These are phyloP conservation scores for Prosopis cineraria DNA, from an alignment of 306 rosid species.

Conservation along the genomic window DNA sequence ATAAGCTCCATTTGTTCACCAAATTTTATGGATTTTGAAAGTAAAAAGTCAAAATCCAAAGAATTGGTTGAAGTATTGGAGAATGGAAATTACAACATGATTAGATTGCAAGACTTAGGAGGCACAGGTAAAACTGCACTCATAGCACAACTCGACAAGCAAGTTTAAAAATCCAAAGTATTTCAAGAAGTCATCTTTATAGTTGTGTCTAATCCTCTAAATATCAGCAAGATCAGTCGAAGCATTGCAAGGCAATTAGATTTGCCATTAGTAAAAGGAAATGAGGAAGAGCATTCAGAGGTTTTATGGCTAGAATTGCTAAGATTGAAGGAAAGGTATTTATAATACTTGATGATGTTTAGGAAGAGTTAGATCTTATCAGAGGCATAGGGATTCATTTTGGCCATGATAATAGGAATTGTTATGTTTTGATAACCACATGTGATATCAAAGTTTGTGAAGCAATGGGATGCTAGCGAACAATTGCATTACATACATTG, in stretches of 20 bases:
- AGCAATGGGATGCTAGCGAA: constrained; percentile 1
- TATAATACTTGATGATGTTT: neutral
- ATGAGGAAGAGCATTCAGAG: neutral
- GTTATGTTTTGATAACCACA: constrained; percentile 25
- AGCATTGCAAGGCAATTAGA: neutral
- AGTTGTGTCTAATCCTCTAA: neutral
- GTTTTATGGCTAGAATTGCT: neutral
- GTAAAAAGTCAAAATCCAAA: neutral
- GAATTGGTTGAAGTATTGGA: neutral
- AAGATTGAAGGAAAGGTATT: neutral
- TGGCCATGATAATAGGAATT: neutral
- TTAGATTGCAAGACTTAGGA: neutral
- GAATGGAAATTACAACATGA: no score
- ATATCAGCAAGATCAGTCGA: neutral
- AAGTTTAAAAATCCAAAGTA: neutral
- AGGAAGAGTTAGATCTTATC: neutral
- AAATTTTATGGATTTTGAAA: neutral
- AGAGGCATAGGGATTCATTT: constrained; percentile 27
- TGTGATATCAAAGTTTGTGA: neutral
- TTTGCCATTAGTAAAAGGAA: neutral
- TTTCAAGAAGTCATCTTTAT: neutral
- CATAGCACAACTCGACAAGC: neutral
- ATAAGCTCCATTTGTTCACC: neutral
- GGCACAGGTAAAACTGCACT: neutral
- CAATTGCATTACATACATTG: neutral